Percentiles rank a stretch among this genome's conserved stretches.
These are phyloP conservation scores for Aureobasidium lini DNA, from an alignment of 2,329 filamentous ascomycete species.

Conservation along the genomic window DNA sequence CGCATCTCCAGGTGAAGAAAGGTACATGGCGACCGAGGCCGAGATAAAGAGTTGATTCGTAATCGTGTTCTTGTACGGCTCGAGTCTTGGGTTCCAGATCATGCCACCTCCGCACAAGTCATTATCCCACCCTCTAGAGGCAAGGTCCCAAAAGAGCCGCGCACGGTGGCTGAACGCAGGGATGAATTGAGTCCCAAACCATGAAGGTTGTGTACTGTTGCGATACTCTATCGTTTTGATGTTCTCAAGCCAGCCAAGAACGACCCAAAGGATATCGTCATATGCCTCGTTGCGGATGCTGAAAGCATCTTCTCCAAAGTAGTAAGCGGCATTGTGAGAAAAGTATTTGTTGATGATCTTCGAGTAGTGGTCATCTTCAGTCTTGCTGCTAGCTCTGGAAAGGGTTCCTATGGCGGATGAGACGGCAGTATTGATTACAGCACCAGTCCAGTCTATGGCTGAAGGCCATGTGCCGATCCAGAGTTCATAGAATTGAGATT, in stretches of 20 bases:
- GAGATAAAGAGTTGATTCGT: slow-evolving; percentile 88
- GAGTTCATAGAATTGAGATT: slow-evolving; percentile 65
- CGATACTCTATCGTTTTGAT: slow-evolving; percentile 71
- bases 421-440: slow-evolving; percentile 73
- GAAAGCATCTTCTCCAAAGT: slow-evolving; percentile 78
- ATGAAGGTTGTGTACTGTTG: slow-evolving; percentile 41
- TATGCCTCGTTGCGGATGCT: slow-evolving; percentile 70
- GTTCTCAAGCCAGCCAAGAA: slow-evolving; percentile 80
- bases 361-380: background rate
- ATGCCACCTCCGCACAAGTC: slow-evolving; percentile 78
- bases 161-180: slow-evolving; percentile 74
- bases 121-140: slow-evolving; percentile 72
- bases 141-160: slow-evolving; percentile 77
- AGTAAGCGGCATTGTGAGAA: slow-evolving; percentile 66
- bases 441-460: slow-evolving; percentile 89
- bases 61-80: slow-evolving; percentile 92
- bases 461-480: slow-evolving; percentile 77
- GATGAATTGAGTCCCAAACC: slow-evolving; percentile 74
- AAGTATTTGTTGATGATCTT: slow-evolving; percentile 65
- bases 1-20: slow-evolving; percentile 73
- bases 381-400: background rate
- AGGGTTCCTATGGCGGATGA: slow-evolving; percentile 32
- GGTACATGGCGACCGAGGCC: slow-evolving; percentile 80
- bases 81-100: slow-evolving; percentile 75
- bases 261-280: slow-evolving; percentile 94